phyloP scores from a whole-genome alignment of 805 yeast species.

The Saccharomycopsis microspora region DNA sequence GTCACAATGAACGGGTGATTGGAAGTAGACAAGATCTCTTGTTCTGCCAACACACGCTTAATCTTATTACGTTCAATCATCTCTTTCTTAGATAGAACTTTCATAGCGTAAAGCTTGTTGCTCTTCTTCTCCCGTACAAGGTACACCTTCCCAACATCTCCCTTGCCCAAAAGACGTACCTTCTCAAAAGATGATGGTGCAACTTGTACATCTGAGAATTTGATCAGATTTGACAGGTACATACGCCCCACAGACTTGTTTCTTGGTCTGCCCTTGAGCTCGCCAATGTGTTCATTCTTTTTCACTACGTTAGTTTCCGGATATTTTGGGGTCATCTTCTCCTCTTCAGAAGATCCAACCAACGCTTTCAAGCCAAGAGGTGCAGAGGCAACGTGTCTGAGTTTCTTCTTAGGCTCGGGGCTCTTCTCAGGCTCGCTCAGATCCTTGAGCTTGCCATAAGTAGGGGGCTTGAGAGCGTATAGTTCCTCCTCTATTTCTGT shows the following conservation, averaged over 20 bases:
- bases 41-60: conserved; percentile 91
- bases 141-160: conserved; percentile 96
- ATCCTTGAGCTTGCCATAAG: conserved; percentile 12
- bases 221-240: conserved; percentile 66
- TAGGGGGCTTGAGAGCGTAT: conserved; percentile 12
- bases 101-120: conserved; percentile 80
- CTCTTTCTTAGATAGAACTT: conserved; percentile 78
- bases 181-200: conserved; percentile 82
- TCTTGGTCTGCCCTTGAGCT: conserved; percentile 28
- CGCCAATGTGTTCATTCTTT: conserved; percentile 26
- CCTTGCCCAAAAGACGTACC: conserved; percentile 83
- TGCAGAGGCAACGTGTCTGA: conserved; percentile 77
- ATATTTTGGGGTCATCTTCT: neutral
- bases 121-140: conserved; percentile 75
- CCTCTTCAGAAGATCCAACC: conserved; percentile 18
- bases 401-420: conserved; percentile 16
- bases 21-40: conserved; percentile 88
- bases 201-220: conserved; percentile 68
- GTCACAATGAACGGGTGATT: conserved; percentile 98
- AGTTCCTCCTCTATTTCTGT: neutral
- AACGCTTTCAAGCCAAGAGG: conserved; percentile 47
- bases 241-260: conserved; percentile 43
- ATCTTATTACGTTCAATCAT: conserved; percentile 94
- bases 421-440: conserved; percentile 1
- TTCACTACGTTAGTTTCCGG: conserved; percentile 13